Percentiles rank a stretch among this genome's conserved stretches.
These are phyloP conservation scores for Hanseniaspora gamundiae DNA, from an alignment of 1,139 yeast genomes.

Conservation along the genomic window DNA sequence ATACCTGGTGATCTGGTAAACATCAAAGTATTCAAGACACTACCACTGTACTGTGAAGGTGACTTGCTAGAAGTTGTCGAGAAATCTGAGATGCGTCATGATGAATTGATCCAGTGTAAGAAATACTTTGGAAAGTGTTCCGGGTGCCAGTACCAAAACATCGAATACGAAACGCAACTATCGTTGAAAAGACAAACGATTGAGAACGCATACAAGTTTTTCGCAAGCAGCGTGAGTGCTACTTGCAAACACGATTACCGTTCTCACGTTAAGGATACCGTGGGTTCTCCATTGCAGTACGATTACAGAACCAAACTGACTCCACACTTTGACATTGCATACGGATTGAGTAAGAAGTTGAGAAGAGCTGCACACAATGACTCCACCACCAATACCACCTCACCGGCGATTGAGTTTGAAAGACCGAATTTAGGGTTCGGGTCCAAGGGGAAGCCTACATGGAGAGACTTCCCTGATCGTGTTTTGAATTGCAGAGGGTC, in stretches of 20 bases:
- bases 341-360: slow-evolving; percentile 26
- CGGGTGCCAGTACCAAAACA: slow-evolving; percentile 88
- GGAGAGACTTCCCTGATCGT: slow-evolving; percentile 36
- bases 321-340: slow-evolving; percentile 87
- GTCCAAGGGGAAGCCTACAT: slow-evolving; percentile 62
- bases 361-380: slow-evolving; percentile 6
- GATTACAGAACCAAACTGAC: slow-evolving; percentile 84
- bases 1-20: slow-evolving; percentile 73
- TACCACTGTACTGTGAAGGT: slow-evolving; percentile 62
- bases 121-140: slow-evolving; percentile 67
- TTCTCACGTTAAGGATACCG: slow-evolving; percentile 55
- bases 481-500: slow-evolving; percentile 35
- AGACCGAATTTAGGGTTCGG: slow-evolving; percentile 85
- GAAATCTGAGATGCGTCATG: slow-evolving; percentile 39
- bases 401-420: slow-evolving; percentile 9
- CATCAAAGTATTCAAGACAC: slow-evolving; percentile 65
- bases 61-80: slow-evolving; percentile 48
- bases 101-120: slow-evolving; percentile 47
- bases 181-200: slow-evolving; percentile 63
- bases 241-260: slow-evolving; percentile 28
- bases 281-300: slow-evolving; percentile 67
- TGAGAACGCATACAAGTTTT: slow-evolving; percentile 66
- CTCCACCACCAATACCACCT: not conserved
- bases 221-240: slow-evolving; percentile 38
- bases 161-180: slow-evolving; percentile 62